Percentiles rank a stretch among this genome's conserved stretches.
These are phyloP conservation scores for Chaetoceros tenuissimus DNA, from an alignment of 108 stramenopile species.

Conservation along the genomic window DNA sequence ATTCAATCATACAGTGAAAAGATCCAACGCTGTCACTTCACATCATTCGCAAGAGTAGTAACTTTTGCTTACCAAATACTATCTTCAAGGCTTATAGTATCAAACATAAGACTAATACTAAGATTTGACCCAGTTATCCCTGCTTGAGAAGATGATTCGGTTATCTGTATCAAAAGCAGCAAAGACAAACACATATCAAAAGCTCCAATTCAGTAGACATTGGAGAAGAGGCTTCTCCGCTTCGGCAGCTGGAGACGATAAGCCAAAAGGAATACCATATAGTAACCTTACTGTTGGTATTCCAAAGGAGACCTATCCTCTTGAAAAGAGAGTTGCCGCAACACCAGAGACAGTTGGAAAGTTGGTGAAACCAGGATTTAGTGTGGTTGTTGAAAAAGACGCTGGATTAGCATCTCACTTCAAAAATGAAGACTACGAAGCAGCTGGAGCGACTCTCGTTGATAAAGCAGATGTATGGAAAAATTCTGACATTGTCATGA, in stretches of 20 bases:
- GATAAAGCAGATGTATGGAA: slow-evolving; percentile 49
- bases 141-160: background rate
- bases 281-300: slow-evolving; percentile 85
- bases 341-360: slow-evolving; percentile 82
- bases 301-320: slow-evolving; percentile 83
- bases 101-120: too few species aligned
- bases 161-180: background rate
- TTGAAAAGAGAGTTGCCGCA: slow-evolving; percentile 88
- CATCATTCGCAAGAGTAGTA: too few species aligned
- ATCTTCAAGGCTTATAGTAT: too few species aligned
- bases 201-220: background rate
- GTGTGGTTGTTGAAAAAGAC: slow-evolving; percentile 77
- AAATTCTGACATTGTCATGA: slow-evolving; percentile 87
- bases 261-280: slow-evolving; percentile 61
- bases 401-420: slow-evolving; percentile 86
- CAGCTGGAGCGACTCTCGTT: slow-evolving; percentile 91
- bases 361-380: slow-evolving; percentile 76
- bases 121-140: too few species aligned
- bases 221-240: slow-evolving; percentile 9
- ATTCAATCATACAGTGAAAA: too few species aligned
- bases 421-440: slow-evolving; percentile 86
- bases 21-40: too few species aligned
- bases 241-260: slow-evolving; percentile 7
- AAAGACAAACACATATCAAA: background rate
- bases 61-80: too few species aligned